Evolutionary conservation across 2,329 filamentous ascomycete species (phyloP).

Genomic region (Cercospora berteroae): DNA sequence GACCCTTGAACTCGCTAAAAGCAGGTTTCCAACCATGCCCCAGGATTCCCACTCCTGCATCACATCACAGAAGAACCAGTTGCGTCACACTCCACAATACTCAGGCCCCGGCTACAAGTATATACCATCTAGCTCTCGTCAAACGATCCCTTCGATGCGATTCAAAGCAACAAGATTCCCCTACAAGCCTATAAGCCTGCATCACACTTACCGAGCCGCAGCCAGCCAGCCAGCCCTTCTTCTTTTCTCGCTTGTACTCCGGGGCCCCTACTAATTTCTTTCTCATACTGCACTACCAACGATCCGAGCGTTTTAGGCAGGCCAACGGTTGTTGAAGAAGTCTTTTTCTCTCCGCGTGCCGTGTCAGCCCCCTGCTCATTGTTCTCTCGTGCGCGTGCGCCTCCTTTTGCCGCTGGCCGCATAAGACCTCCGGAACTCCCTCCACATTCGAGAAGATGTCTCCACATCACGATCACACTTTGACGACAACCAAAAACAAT

Average conservation of each 20-base stretch:
- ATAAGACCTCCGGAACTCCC: conserved; percentile 4
- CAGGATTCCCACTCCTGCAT: conserved; percentile 6
- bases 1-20: conserved; percentile 5
- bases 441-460: neutral
- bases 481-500: neutral
- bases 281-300: conserved; percentile 1
- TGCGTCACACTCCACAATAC: conserved; percentile 7
- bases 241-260: neutral
- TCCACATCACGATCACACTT: neutral
- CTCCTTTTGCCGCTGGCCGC: neutral
- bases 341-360: neutral
- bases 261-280: conserved; percentile 6
- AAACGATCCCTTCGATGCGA: conserved; percentile 3
- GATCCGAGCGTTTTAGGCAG: conserved; percentile 3
- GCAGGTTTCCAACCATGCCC: conserved; percentile 14
- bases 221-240: neutral
- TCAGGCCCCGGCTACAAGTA: conserved; percentile 4
- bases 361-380: conserved; percentile 1
- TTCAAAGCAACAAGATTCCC: neutral
- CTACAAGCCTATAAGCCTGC: conserved; percentile 9
- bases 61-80: neutral
- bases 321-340: neutral
- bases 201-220: conserved; percentile 1
- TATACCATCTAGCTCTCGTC: conserved; percentile 7
- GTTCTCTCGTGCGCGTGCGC: neutral